Evolutionary conservation across 2,329 filamentous ascomycete species (phyloP), one percentile per base, ranked within the genome.

Genomic region (Calonectria crousiana): DNA sequence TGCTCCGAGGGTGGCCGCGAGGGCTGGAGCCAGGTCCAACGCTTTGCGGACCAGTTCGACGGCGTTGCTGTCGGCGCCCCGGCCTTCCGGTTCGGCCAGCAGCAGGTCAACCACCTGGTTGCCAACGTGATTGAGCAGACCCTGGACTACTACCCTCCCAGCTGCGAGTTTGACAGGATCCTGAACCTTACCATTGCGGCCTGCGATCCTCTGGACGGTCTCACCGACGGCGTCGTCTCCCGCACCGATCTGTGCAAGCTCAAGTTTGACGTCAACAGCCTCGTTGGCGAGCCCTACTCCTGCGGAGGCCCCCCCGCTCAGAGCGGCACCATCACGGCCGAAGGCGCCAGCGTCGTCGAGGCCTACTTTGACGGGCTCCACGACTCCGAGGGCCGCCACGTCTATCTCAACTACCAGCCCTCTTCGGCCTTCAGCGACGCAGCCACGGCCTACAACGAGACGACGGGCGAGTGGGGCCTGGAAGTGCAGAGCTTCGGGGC

Each of bases 1-100:
- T 91, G 89, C 80, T 90, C 88, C 16, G 89, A 90, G 67, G 89
- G 89, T 26, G 89, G 87, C 2, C 84, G 87, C 6, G 86, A 89
- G 76, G 87, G 84, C 18, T 86, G 84, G 84, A 86, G 84, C 71
- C 88, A 90, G 79, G 83, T 89, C 2, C 89, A 91, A 79, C 86
- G 88, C 20, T 90, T 85, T 76, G 86, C 86, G 11, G 84, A 87
- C 70, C 77, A 88, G 77, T 88, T 86, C 71, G 87, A 89, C 73
- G 87, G 88, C 34, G 84, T 84, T 2, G 83, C 86, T 3, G 83
- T 85, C n/a, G 87, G 87, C 10, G 87, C 87, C 0, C 88, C 88
- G n/a, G 88, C 88, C 1, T 85, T 89, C 76, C 84, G 87, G 18
- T 86, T 84, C 49, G 83, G 83, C 9, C 85, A 87, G 69, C 87